These are phyloP conservation scores for Hypomontagnella submonticulosa DNA, from an alignment of 495 filamentous ascomycete genomes.

Conservation along the genomic window DNA sequence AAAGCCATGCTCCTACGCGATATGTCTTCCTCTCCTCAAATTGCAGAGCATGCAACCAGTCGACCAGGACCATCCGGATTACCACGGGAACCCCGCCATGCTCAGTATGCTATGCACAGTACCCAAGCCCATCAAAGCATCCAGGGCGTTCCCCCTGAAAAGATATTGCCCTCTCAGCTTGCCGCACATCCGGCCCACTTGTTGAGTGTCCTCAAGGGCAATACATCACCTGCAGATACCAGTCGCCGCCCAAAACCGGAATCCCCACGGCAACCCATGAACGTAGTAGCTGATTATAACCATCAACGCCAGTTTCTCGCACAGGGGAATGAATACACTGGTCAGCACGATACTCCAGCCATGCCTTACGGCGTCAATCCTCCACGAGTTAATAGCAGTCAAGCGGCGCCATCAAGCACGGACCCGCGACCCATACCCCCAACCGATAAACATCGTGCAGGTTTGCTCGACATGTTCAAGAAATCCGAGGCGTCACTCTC, in stretches of 20 bases:
- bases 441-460: conserved; percentile 57
- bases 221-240: conserved; percentile 21
- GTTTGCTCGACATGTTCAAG: conserved; percentile 63
- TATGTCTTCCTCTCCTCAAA: conserved; percentile 37
- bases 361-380: conserved; percentile 19
- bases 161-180: conserved; percentile 66
- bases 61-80: conserved; percentile 43
- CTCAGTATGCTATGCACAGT: conserved; percentile 21
- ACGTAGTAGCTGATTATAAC: conserved; percentile 27
- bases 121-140: conserved; percentile 5
- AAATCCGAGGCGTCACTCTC: conserved; percentile 40
- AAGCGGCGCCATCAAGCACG: conserved; percentile 18
- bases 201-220: conserved; percentile 70
- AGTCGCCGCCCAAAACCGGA: conserved; percentile 19
- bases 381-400: conserved; percentile 16
- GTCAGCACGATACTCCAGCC: conserved; percentile 32
- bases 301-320: conserved; percentile 22
- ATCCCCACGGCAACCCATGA: conserved; percentile 19
- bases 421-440: conserved; percentile 39
- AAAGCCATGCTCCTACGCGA: conserved; percentile 52
- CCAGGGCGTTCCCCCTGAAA: conserved; percentile 56
- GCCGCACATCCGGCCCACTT: conserved; percentile 71
- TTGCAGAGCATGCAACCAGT: conserved; percentile 12
- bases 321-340: conserved; percentile 36
- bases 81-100: conserved; percentile 41